Base-by-base conservation (phyloP, 169 alveolate genomes). In the Nephromyces sp. region DNA sequence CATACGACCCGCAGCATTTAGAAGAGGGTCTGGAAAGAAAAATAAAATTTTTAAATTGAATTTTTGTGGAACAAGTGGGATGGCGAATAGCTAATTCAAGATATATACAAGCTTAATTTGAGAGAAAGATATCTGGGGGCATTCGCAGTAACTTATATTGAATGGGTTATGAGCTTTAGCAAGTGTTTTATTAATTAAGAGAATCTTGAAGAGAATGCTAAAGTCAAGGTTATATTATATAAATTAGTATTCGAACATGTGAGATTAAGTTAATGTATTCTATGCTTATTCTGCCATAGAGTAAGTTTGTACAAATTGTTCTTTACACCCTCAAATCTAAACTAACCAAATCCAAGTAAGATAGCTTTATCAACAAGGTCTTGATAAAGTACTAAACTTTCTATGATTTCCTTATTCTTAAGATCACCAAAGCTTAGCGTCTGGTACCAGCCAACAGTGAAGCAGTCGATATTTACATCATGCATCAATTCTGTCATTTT, bases 401-500 rank as follows among this genome's bases (percentile, higher is more conserved):
- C 91, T 35, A 88, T 82, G 34, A 87, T 80, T 32, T 85, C 92
- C 62, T 78, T 72, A 31, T 88, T 80, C 77, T 85, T 90, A 68
- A 88, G 70, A 62, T 88, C 94, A 29, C 89, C 92, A 32, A 85
- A 79, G 51, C 83, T 80, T n/a, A 84, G 72, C 5, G 93, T 77
- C 74, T 87, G 94, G 75, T 88, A 88, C 93, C 93, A 88, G 1
- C 93, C 93, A 22, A 88, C 85, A n/a, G 90, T 87, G 70, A 87
- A 88, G 75, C 93, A 87, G 71, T 88, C 93, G 51, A 87, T 89
- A 34, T 82, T 83, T 24, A 88, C 81, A 73, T 87, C 94, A 52
- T 88, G 93, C 78, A 88, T 82, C 32, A 87, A 79, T 52, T 88
- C 93, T 4, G 86, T 76, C 93, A 88, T 88, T 57, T 84, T 76